These are phyloP conservation scores for Sordariomycetes sp. DNA, from an alignment of 2,329 filamentous ascomycete genomes.

Conservation along the genomic window DNA sequence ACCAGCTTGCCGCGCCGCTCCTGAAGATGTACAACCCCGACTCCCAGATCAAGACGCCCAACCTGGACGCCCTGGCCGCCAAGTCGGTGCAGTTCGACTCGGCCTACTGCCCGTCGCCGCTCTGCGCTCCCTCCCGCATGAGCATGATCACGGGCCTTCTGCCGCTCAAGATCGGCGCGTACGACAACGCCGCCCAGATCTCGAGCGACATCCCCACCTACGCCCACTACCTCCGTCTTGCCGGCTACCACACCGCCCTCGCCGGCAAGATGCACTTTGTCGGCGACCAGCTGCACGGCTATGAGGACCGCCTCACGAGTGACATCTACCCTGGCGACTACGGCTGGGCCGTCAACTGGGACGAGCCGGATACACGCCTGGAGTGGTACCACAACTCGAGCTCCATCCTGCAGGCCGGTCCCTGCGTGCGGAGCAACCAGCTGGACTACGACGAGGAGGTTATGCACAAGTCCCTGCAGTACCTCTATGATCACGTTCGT, in stretches of 20 bases:
- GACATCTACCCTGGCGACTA: constrained; percentile 94
- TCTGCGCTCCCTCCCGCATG: constrained; percentile 88
- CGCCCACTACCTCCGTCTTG: constrained; percentile 76
- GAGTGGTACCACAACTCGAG: constrained; percentile 98
- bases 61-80: constrained; percentile 74
- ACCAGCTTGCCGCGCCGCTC: constrained; percentile 83
- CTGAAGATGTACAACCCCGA: constrained; percentile 85
- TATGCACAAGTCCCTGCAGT: constrained; percentile 84
- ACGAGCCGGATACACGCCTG: constrained; percentile 71
- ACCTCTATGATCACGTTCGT: constrained; percentile 84
- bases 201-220: constrained; percentile 80
- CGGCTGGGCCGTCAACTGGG: constrained; percentile 94
- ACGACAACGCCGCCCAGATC: constrained; percentile 83
- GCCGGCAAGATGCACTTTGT: constrained; percentile 98
- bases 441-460: constrained; percentile 94
- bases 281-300: constrained; percentile 88
- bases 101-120: constrained; percentile 86
- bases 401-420: constrained; percentile 81
- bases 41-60: constrained; percentile 85
- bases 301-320: constrained; percentile 83
- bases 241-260: constrained; percentile 81
- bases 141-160: constrained; percentile 89
- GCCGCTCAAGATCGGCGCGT: constrained; percentile 83
- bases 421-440: constrained; percentile 86
- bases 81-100: constrained; percentile 84